These are phyloP conservation scores for Stromatinia cepivora DNA, from an alignment of 2,329 filamentous ascomycete genomes.

Conservation along the genomic window DNA sequence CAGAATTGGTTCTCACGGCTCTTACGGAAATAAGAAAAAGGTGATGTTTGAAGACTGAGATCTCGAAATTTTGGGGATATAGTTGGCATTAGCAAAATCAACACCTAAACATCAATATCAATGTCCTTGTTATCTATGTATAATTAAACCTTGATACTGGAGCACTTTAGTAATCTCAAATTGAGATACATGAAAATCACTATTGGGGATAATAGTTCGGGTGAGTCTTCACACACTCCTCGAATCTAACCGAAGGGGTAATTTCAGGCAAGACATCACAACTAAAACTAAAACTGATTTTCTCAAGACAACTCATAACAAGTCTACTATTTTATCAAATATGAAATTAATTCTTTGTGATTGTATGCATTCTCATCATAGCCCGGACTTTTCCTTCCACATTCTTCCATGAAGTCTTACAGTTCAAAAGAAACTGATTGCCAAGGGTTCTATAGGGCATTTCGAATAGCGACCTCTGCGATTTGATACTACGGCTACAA, in stretches of 20 bases:
- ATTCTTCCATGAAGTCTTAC: too few relatives aligned
- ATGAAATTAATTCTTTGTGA: too few relatives aligned
- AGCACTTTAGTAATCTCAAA: not conserved
- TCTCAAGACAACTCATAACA: not conserved
- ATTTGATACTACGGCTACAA: too few relatives aligned
- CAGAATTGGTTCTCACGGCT: not conserved
- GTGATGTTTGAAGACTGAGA: too few relatives aligned
- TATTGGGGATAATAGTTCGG: not conserved
- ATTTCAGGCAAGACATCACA: too few relatives aligned
- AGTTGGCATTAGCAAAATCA: not conserved
- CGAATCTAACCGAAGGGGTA: conserved; percentile 2
- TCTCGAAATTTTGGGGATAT: not conserved
- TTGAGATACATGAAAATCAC: not conserved
- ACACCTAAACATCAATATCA: not conserved
- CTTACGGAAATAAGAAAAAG: not conserved
- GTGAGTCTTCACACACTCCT: not conserved
- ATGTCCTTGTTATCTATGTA: not conserved
- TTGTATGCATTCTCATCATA: too few relatives aligned
- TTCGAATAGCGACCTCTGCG: too few relatives aligned
- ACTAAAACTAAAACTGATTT: too few relatives aligned
- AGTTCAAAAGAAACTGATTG: too few relatives aligned
- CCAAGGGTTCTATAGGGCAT: too few relatives aligned
- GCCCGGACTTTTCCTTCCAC: too few relatives aligned
- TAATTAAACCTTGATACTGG: too few relatives aligned
- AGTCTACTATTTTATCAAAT: not conserved